Base-by-base conservation (phyloP, 2,329 filamentous ascomycete genomes). In the Aspergillus latus region DNA sequence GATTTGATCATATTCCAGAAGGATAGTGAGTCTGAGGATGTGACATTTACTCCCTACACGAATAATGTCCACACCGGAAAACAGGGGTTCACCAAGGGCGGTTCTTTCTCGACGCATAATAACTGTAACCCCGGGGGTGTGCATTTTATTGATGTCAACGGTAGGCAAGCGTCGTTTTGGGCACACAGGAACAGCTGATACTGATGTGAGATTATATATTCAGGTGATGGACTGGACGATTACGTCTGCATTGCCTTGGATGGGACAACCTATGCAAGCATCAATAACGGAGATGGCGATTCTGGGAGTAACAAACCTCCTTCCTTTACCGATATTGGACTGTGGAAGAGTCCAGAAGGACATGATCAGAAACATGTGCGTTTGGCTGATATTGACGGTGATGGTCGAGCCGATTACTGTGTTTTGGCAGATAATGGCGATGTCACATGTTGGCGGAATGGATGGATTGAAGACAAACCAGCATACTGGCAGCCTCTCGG, bases 401-500 rank as follows among this genome's bases (percentile, higher is more conserved):
- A 54, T 21, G 52, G 52, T 11, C 44, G 52, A 13, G 52, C 45
- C 5, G 52, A 54, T 11, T 54, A 54, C 45, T 43, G 45, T 9
- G 52, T 43, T 15, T 10, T 54, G 8, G 36, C 30, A 10, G 30
- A 16, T 8, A 43, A 26, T n/a, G 44, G 52, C 4, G 46, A 54
- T 39, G 44, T 54, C 4, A 43, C 4, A 26, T 49, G 45, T 58
- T 74, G 66, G 66, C 64, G 73, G 4, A 34, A 34, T 34, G 30
- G 30, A 7, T 34, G 30, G 30, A 34, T 57, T 29, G 66, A 63
- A 1, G 62, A 72, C 3, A 59, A 47, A 1, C 68, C 72, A 0
- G 59, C 57, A 1, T 73, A 68, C 58, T 77, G 72, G 71, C 70
- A 77, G 56, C 50, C 59, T 1, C 61, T 76, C 15, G 34, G 68